Base-by-base conservation (phyloP, 1,139 yeast species). In the Scheffersomyces quercinus region DNA sequence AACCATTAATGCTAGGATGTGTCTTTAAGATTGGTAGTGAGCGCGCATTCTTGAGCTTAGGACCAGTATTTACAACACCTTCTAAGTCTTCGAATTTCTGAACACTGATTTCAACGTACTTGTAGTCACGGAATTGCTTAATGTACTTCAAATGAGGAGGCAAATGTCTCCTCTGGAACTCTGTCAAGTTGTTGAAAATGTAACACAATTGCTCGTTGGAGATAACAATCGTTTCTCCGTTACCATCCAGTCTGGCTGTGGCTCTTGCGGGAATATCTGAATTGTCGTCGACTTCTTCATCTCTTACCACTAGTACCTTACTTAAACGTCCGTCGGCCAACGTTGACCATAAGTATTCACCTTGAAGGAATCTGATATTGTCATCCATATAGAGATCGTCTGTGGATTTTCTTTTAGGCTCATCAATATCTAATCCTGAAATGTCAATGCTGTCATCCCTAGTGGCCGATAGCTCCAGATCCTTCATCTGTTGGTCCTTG, bases 71-170 rank as follows among this genome's bases (percentile, higher is more conserved):
- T 7, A 30, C 37, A 15, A 35, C 20, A 8, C 39, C 42, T 13
- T 38, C 41, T 28, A 50, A 35, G 26, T 62, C 66, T 47, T 69
- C 70, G 51, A 72, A 71, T 40, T 59, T 62, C 41, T 61, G 61
- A 36, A 67, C 51, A 34, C 56, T 61, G 34, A 74, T 62, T 40
- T 70, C 72, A 20, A 74, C 54, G 10, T 49, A 53, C n/a, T 58
- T 50, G 47, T 55, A 70, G 53, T 73, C 79, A 42, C 57, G 59
- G 47, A 73, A 73, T 48, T 74, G 79, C 42, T 64, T 59, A 35
- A 72, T 58, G 43, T 67, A 68, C 47, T 65, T 71, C 50, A 73
- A 60, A 54, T 70, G 75, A 40, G 62, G 61, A 11, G 76, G 76
- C 33, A 70, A 55, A 16, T 55, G 54, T 40, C 68, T 55, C 46